Evolutionary conservation across 306 rosid genomes (phyloP).

Genomic region (Ormosia emarginata): DNA sequence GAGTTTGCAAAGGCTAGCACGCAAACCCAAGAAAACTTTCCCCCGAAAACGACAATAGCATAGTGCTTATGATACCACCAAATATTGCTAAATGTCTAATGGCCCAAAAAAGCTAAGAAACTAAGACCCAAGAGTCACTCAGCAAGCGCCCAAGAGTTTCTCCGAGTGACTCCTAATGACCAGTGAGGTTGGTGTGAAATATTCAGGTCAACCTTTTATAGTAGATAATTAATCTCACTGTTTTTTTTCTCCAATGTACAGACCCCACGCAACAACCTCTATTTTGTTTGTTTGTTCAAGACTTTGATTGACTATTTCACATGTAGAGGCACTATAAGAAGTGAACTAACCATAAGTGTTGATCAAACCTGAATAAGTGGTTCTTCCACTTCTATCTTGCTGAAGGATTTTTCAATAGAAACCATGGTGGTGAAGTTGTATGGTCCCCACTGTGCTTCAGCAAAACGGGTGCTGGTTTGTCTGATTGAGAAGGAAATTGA

Average conservation of each 20-base stretch:
- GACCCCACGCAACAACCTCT: too few relatives aligned
- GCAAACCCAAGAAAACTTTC: too few relatives aligned
- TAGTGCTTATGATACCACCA: too few relatives aligned
- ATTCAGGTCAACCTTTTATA: too few relatives aligned
- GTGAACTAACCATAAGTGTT: not conserved
- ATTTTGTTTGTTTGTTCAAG: not conserved
- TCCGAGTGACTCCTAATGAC: too few relatives aligned
- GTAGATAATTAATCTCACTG: too few relatives aligned
- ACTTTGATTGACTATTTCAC: not conserved
- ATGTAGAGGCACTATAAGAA: not conserved
- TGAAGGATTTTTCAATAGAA: not conserved
- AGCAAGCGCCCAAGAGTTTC: too few relatives aligned
- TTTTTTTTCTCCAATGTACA: too few relatives aligned
- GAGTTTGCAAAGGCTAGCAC: not conserved
- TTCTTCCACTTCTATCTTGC: not conserved
- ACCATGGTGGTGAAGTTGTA: slow-evolving; percentile 50
- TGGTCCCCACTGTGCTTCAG: slow-evolving; percentile 35
- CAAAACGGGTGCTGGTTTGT: slow-evolving; percentile 37
- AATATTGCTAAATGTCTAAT: too few relatives aligned
- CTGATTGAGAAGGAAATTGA: slow-evolving; percentile 41
- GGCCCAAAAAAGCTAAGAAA: too few relatives aligned
- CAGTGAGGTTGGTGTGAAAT: too few relatives aligned
- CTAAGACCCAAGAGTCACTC: too few relatives aligned
- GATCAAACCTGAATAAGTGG: not conserved
- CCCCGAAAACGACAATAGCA: not conserved